These are phyloP conservation scores for Pythium periplocum DNA, from an alignment of 352 stramenopile genomes.

Conservation along the genomic window DNA sequence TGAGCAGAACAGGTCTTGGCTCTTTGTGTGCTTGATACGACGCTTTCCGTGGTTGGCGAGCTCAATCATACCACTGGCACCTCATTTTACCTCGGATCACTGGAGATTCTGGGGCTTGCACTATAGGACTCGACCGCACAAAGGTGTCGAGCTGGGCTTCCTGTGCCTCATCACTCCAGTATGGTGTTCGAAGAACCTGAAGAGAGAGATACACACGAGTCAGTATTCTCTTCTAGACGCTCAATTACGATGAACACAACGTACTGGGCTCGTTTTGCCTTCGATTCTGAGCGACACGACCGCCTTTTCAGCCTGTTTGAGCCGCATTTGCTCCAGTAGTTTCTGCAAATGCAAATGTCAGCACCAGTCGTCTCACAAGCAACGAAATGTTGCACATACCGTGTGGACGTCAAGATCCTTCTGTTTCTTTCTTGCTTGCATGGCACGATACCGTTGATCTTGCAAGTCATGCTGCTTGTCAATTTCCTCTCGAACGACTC, in stretches of 20 bases:
- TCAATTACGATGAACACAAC: background rate
- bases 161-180: slow-evolving; percentile 16
- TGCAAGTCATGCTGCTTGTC: slow-evolving; percentile 10
- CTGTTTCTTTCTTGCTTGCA: slow-evolving; percentile 13
- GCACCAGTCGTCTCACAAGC: background rate
- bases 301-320: slow-evolving; percentile 8
- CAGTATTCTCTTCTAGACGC: no score
- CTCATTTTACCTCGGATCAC: slow-evolving; percentile 31
- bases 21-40: no score
- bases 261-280: slow-evolving; percentile 16
- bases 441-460: slow-evolving; percentile 6
- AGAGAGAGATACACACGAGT: background rate
- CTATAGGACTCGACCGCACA: background rate
- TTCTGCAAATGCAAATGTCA: slow-evolving; percentile 9
- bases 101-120: slow-evolving; percentile 2
- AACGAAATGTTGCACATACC: slow-evolving; percentile 3
- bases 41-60: no score
- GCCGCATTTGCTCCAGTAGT: slow-evolving; percentile 20
- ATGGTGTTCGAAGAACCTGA: slow-evolving; percentile 16
- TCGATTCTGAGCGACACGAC: slow-evolving; percentile 12
- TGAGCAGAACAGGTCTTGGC: no score
- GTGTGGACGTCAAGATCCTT: slow-evolving; percentile 6
- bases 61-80: slow-evolving; percentile 53
- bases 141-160: slow-evolving; percentile 4
- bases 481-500: slow-evolving; percentile 7